These are phyloP conservation scores for Dictyostelium intermedium DNA, from an alignment of 78 protist genomes.

Conservation along the genomic window DNA sequence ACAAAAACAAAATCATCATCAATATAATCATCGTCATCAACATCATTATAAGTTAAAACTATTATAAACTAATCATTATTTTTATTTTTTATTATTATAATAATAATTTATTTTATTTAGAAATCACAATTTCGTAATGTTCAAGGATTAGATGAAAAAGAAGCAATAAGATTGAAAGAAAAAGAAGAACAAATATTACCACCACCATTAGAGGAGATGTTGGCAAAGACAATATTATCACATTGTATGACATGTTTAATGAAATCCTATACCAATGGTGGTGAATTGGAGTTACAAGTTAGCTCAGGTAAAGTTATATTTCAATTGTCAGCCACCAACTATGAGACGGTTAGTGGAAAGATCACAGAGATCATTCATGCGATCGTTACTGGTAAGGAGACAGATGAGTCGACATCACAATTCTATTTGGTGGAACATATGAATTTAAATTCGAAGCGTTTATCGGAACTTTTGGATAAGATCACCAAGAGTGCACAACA, in stretches of 20 bases:
- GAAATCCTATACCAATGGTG: background rate
- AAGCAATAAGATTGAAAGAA: conserved; percentile 76
- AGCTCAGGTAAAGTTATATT: conserved; percentile 70
- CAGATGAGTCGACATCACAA: conserved; percentile 21
- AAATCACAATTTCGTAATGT: conserved; percentile 78
- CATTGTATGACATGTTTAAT: conserved; percentile 50
- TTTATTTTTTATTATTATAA: no score
- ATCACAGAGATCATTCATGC: conserved; percentile 35
- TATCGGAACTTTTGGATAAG: conserved; percentile 51
- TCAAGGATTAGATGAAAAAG: conserved; percentile 76
- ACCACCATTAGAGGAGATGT: conserved; percentile 73
- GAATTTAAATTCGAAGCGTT: conserved; percentile 55
- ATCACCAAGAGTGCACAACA: conserved; percentile 12
- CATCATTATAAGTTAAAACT: no score
- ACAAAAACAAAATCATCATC: no score
- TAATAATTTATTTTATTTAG: background rate
- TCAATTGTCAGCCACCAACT: conserved; percentile 75
- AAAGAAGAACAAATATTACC: conserved; percentile 80
- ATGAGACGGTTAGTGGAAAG: conserved; percentile 56
- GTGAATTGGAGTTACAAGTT: conserved; percentile 9
- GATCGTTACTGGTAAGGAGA: conserved; percentile 21
- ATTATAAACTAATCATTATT: no score
- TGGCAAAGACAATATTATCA: conserved; percentile 20
- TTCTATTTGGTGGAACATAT: conserved; percentile 64
- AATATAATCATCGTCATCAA: no score